These are phyloP conservation scores for Aspergillus homomorphus DNA, from an alignment of 495 filamentous ascomycete genomes.

Conservation along the genomic window DNA sequence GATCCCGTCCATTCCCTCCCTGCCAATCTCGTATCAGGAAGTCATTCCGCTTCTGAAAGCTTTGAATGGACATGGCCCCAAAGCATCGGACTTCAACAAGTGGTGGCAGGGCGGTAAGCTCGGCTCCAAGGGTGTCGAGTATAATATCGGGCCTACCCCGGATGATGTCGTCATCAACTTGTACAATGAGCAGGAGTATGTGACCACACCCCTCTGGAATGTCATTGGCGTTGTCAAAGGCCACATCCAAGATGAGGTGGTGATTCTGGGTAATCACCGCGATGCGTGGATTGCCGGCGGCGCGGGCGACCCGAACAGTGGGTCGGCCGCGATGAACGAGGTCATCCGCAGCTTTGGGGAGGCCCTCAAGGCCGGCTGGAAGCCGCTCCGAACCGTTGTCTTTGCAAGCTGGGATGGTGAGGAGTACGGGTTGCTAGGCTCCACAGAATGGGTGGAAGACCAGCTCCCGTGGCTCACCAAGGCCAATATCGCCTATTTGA, in stretches of 20 bases:
- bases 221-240: constrained; percentile 94
- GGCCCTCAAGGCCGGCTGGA: constrained; percentile 73
- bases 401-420: constrained; percentile 77
- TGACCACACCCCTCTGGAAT: constrained; percentile 88
- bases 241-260: constrained; percentile 78
- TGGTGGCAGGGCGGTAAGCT: constrained; percentile 74
- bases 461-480: constrained; percentile 78
- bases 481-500: constrained; percentile 70
- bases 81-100: constrained; percentile 70
- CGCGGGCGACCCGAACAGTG: constrained; percentile 79
- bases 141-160: constrained; percentile 88
- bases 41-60: constrained; percentile 81
- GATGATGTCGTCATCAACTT: constrained; percentile 73
- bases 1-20: constrained; percentile 83
- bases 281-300: constrained; percentile 94
- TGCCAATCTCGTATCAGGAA: constrained; percentile 87
- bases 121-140: constrained; percentile 77
- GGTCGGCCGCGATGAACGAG: constrained; percentile 87
- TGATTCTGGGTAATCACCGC: constrained; percentile 92
- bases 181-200: constrained; percentile 84
- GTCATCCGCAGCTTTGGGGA: constrained; percentile 79
- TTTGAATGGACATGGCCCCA: constrained; percentile 82
- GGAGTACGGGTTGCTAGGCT: constrained; percentile 69
- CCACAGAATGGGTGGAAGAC: constrained; percentile 76
- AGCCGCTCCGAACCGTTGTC: constrained; percentile 76